These are phyloP conservation scores for Rubia tinctorum DNA, from an alignment of 305 asterid genomes.

Conservation along the genomic window DNA sequence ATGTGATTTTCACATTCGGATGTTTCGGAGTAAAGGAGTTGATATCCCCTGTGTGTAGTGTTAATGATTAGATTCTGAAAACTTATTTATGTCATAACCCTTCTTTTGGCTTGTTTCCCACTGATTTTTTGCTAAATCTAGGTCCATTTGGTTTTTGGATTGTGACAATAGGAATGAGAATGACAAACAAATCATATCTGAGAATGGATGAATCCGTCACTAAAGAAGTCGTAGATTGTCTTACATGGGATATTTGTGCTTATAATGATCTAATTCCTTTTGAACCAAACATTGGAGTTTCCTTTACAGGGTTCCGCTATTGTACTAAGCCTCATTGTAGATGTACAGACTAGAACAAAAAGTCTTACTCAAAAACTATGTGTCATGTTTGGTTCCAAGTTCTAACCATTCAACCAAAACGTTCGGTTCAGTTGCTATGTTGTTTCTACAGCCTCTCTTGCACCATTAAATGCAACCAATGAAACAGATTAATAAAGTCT, in stretches of 20 bases:
- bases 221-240: not conserved
- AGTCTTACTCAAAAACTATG: not conserved
- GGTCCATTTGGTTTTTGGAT: not conserved
- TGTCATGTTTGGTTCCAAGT: not conserved
- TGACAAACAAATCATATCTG: not conserved
- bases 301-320: not conserved
- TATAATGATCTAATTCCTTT: not conserved
- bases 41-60: not conserved
- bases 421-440: not conserved
- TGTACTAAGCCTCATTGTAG: not conserved
- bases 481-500: not conserved
- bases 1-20: not conserved
- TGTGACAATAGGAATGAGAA: not conserved
- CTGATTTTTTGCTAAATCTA: not conserved
- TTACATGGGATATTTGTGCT: not conserved
- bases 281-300: not conserved
- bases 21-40: not conserved
- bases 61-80: slow-evolving; percentile 6
- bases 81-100: no score
- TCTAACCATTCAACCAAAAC: not conserved
- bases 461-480: not conserved
- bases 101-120: not conserved
- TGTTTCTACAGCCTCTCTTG: not conserved
- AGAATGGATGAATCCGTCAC: not conserved
- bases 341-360: not conserved